These are phyloP conservation scores for Neoarthrinium moseri DNA, from an alignment of 2,329 filamentous ascomycete genomes.

Conservation along the genomic window DNA sequence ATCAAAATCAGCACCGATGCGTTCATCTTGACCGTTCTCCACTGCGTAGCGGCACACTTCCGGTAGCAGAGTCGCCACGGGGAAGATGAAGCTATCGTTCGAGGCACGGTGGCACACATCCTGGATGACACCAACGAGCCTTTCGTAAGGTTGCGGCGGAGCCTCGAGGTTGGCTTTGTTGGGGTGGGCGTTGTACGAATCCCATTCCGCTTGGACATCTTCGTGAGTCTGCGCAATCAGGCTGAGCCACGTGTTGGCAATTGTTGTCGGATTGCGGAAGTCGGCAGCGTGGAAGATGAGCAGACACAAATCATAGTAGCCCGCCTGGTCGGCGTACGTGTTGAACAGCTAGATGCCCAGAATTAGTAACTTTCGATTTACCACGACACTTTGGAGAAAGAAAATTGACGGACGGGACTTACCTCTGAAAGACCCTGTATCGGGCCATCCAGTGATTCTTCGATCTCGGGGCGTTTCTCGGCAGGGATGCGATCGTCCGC, in stretches of 20 bases:
- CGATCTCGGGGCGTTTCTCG: constrained; percentile 63
- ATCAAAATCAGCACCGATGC: constrained; percentile 53
- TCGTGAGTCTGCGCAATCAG: constrained; percentile 72
- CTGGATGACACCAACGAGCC: constrained; percentile 62
- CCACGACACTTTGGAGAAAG: neutral
- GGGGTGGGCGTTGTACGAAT: constrained; percentile 30
- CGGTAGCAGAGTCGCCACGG: constrained; percentile 58
- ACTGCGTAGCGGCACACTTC: constrained; percentile 63
- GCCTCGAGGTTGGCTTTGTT: constrained; percentile 32
- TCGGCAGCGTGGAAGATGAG: constrained; percentile 91
- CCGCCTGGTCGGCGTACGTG: constrained; percentile 82
- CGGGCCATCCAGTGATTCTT: constrained; percentile 70
- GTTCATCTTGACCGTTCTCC: constrained; percentile 56
- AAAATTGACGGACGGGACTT: constrained; percentile 34
- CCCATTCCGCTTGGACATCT: constrained; percentile 45
- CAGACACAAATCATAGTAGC: constrained; percentile 91
- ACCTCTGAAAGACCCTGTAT: constrained; percentile 76
- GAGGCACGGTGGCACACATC: constrained; percentile 65
- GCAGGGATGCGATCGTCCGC: constrained; percentile 68
- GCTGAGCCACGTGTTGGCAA: constrained; percentile 80
- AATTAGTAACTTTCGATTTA: constrained; percentile 10
- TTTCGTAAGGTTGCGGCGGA: constrained; percentile 65
- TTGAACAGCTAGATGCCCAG: constrained; percentile 72
- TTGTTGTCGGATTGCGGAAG: constrained; percentile 83
- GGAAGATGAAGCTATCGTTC: constrained; percentile 66